Evolutionary conservation across 169 alveolate species (phyloP), one percentile per base, ranked within the genome.

Genomic region (Babesia gibsoni): DNA sequence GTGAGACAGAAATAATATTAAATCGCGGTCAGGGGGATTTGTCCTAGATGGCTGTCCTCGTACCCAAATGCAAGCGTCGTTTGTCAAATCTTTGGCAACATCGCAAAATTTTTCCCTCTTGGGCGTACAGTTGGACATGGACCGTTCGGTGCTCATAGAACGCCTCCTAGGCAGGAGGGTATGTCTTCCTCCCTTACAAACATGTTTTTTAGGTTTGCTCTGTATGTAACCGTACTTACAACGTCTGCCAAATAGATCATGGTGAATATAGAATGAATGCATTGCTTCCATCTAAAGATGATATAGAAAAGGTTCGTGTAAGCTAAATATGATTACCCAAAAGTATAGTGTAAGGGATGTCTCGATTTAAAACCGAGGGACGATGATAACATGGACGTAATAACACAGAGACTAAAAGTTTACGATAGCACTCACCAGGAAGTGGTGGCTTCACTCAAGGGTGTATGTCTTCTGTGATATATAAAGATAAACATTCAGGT

Each of bases 141-240:
- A 67, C 23, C 57, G 61, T 23, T 20, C 16, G 10, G n/a, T 52
- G 14, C 42, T 72, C 57, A 27, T 50, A 8, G 10, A 50, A 30
- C 66, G 83, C 46, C 46, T 72, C 32, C 20, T 48, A 27, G 83
- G 83, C 20, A 27, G 83, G 29, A 59, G 73, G 67, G 81, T 68
- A 22, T n/a, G 81, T 49, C 27, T 16, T n/a, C 23, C 4, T 2
- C 20, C 6, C 8, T 29, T 48, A 23, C 5, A n/a, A 29, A 35
- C 10, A 48, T 49, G 14, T 5, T 29, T 48, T 22, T 18, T 42
- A 68, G 81, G 53, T 35, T 32, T 72, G 83, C 23, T 10, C 52
- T 2, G 2, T 18, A 8, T 72, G 83, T 29, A 72, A 72, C 39
- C 25, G 67, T 4, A 37, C 6, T 23, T 72, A 72, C 42, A 72